Conservation (phyloP, 106 monocot species). For the Gastrodia elata region DNA sequence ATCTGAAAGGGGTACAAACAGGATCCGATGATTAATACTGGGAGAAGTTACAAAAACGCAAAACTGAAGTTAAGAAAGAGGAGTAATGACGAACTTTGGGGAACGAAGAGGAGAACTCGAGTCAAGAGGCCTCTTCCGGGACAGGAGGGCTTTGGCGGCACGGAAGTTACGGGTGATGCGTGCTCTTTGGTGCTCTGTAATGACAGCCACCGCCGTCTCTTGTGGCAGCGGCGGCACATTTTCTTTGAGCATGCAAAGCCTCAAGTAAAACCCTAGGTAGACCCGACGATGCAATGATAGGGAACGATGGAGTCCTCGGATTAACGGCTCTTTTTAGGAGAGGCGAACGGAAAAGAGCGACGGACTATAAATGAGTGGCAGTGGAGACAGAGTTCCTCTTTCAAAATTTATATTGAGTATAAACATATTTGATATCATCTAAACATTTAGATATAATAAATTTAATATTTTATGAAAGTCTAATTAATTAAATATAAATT, state of each 20-base stretch:
- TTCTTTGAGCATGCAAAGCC: slow-evolving; percentile 2
- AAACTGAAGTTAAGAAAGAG: not conserved
- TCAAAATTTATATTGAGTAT: too few relatives aligned
- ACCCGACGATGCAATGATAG: not conserved
- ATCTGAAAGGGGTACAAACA: not conserved
- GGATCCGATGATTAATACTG: not conserved
- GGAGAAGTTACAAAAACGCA: not conserved
- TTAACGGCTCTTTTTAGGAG: too few relatives aligned
- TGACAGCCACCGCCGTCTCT: not conserved
- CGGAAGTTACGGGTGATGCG: slow-evolving; percentile 32
- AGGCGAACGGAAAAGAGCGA: too few relatives aligned
- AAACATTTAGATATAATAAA: too few relatives aligned
- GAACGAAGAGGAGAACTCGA: slow-evolving; percentile 1
- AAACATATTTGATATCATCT: too few relatives aligned
- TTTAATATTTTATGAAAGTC: too few relatives aligned
- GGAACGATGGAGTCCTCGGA: too few relatives aligned
- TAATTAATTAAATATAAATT: too few relatives aligned
- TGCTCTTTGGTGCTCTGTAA: slow-evolving; percentile 19
- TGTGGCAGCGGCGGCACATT: slow-evolving; percentile 1
- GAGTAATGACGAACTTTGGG: slow-evolving; percentile 17
- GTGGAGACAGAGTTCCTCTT: too few relatives aligned
- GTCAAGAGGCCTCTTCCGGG: slow-evolving; percentile 31
- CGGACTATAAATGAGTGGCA: too few relatives aligned
- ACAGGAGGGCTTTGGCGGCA: slow-evolving; percentile 30
- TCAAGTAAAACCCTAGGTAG: not conserved